A percentile compares a stretch with the other conserved stretches of the same genome.
Conservation (phyloP, 441 rosid genomes). For the Erysimum cheiri region DNA sequence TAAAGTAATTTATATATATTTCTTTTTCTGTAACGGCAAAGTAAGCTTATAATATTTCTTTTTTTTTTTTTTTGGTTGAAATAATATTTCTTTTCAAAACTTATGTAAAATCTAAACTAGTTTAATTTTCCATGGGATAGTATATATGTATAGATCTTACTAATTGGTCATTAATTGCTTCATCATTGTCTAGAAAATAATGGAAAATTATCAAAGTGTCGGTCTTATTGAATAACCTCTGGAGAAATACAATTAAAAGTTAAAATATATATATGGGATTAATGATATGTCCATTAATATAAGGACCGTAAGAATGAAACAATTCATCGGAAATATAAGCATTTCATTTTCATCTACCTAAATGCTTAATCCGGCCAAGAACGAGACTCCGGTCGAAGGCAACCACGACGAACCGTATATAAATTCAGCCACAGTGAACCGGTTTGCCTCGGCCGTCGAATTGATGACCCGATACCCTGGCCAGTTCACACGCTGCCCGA, state of each 20-base stretch:
- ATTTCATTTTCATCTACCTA: conserved; percentile 44
- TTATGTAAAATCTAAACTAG: neutral
- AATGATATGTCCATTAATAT: conserved; percentile 37
- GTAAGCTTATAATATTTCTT: neutral
- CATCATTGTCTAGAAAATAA: neutral
- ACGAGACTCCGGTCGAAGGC: conserved; percentile 96
- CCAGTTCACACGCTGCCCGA: conserved; percentile 75
- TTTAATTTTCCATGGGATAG: no score
- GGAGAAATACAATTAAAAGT: conserved; percentile 22
- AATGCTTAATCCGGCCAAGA: conserved; percentile 75
- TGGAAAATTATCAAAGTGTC: neutral
- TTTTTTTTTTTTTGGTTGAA: no score
- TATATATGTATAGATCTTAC: no score
- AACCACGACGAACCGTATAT: conserved; percentile 95
- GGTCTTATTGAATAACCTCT: conserved; percentile 25
- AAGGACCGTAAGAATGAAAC: conserved; percentile 44
- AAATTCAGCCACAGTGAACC: conserved; percentile 80
- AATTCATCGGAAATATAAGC: conserved; percentile 35
- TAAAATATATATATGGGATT: conserved; percentile 36
- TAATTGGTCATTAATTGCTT: neutral
- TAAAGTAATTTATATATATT: neutral
- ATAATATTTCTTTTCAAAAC: neutral
- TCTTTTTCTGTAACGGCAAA: neutral
- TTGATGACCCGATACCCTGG: conserved; percentile 81
- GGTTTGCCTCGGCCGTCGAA: conserved; percentile 65